Base-by-base conservation (phyloP, 306 rosid genomes). In the Cucumis melo region DNA sequence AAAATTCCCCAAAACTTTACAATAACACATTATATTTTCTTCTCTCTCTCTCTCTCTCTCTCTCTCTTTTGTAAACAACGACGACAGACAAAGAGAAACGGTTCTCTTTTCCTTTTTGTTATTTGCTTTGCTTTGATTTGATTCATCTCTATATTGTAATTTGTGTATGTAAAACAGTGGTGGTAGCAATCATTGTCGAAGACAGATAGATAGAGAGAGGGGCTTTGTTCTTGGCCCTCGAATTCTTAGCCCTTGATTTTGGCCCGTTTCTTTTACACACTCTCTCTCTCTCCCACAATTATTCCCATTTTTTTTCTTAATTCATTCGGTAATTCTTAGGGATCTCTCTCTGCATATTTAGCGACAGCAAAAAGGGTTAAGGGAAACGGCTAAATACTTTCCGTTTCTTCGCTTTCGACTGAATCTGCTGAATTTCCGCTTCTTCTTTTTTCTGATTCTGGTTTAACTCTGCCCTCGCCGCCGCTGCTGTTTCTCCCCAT, bases 161-260 rank as follows among this genome's bases (percentile, higher is more conserved):
- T 27, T 27, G 29, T 51, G n/a, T 16, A 51, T 51, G 8, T n/a
- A 27, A 27, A 27, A 27, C 1, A 15, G n/a, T 14, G 5, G n/a
- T 51, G 56, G 20, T 8, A 51, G n/a, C 85, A 79, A 78, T 85
- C 82, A 61, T 73, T 39, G 44, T 62, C 71, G n/a, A 38, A 36
- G 51, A 74, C 89, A 81, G 84, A 85, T 80, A 85, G 74, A 67
- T 82, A 82, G 23, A 48, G 23, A 48, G 17, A 51, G 19, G n/a
- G 20, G 1, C 20, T 16, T 16, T 51, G 8, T 51, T 51, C 56
- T 51, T 16, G 6, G 56, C 20, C 39, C 73, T 48, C 27, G 34
- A 57, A 48, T 17, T 24, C 55, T 73, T 44, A 21, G 19, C 78
- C 36, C 73, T 80, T 42, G 53, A 41, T 27, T 46, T 82, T 71